These are phyloP conservation scores for Pittosporum tobira DNA, from an alignment of 129 eudicot species.

Conservation along the genomic window DNA sequence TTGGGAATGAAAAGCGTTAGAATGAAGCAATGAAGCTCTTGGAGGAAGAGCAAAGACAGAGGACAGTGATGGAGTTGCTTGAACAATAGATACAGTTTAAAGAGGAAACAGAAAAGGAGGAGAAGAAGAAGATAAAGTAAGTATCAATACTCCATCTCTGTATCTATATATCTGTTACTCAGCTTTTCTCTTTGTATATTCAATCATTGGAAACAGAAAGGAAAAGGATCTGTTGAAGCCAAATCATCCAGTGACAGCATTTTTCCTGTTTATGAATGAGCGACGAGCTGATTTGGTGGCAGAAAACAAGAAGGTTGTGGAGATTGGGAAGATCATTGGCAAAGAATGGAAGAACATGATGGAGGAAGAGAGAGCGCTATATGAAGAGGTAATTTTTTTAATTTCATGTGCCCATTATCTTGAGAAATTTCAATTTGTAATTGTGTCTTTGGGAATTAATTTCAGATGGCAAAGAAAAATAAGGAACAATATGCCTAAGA, in stretches of 20 bases:
- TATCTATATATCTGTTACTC: neutral
- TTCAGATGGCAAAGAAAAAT: constrained; percentile 47
- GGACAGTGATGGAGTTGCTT: constrained; percentile 88
- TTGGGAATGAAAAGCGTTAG: constrained; percentile 75
- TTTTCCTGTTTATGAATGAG: constrained; percentile 66
- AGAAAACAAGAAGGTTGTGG: constrained; percentile 46
- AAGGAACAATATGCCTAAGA: constrained; percentile 58
- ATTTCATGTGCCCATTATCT: too few species aligned
- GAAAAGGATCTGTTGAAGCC: constrained; percentile 89
- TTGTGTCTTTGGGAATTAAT: too few species aligned
- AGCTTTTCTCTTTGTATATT: neutral
- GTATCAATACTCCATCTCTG: neutral
- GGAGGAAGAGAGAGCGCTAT: constrained; percentile 51
- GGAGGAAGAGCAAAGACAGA: constrained; percentile 88
- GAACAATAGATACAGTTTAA: constrained; percentile 74
- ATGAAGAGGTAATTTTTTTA: constrained; percentile 39
- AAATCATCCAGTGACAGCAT: constrained; percentile 78
- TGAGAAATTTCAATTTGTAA: neutral
- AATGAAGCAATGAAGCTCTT: constrained; percentile 85
- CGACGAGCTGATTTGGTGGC: constrained; percentile 53
- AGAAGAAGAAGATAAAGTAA: constrained; percentile 69
- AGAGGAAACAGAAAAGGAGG: constrained; percentile 63
- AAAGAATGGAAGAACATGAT: constrained; percentile 95
- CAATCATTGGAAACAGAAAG: constrained; percentile 55
- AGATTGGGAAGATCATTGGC: constrained; percentile 74